Conservation (phyloP, 108 stramenopile genomes). For the Cyclotella choctawhatcheeana region DNA sequence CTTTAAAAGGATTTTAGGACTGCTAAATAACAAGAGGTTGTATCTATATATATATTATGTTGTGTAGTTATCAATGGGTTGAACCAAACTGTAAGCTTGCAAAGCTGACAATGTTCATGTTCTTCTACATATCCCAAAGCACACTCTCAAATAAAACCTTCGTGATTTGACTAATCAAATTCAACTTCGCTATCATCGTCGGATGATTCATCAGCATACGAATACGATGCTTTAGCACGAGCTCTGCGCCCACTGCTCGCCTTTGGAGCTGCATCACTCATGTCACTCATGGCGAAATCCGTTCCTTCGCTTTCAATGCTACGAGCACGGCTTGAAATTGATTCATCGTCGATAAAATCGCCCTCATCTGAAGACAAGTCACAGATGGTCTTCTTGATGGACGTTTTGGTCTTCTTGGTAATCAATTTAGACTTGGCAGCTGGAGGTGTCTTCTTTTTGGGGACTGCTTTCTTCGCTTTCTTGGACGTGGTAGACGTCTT, state of each 20-base stretch:
- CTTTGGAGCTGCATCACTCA: not conserved
- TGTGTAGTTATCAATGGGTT: not conserved
- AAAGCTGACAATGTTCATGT: not conserved
- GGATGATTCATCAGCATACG: not conserved
- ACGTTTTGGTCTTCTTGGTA: not conserved
- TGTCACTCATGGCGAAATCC: not conserved
- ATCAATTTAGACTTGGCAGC: not conserved
- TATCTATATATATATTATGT: not conserved
- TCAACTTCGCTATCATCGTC: conserved; percentile 6
- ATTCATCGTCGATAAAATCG: not conserved
- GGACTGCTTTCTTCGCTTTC: conserved; percentile 1
- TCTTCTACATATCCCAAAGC: not conserved
- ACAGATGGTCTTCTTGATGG: not conserved
- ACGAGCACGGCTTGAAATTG: not conserved
- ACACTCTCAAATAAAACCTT: no score
- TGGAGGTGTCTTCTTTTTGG: not conserved
- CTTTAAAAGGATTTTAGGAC: conserved; percentile 80
- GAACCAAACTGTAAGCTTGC: not conserved
- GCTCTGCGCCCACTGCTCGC: not conserved
- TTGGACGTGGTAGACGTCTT: no score
- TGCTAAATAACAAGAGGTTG: not conserved
- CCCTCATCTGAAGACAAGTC: conserved; percentile 8
- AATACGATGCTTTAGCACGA: not conserved
- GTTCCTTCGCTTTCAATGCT: conserved; percentile 2
- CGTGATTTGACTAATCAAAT: not conserved